phyloP scores from a whole-genome alignment of 495 filamentous ascomycete genomes.

The Podospora sp. region DNA sequence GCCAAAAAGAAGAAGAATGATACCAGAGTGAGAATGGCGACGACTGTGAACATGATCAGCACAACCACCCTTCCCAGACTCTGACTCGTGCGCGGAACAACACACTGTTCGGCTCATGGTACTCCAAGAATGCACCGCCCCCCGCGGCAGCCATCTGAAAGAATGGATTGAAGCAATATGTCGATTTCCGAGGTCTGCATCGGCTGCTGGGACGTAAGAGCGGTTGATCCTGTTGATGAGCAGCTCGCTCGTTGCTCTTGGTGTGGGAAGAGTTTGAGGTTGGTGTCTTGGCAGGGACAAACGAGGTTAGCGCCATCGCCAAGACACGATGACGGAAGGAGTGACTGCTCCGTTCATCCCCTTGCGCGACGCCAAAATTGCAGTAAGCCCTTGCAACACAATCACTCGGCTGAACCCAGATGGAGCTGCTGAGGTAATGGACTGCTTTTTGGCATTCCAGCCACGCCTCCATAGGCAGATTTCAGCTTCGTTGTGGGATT shows the following conservation, averaged over 20 bases:
- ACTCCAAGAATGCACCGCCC: conserved; percentile 28
- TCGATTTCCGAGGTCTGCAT: not conserved
- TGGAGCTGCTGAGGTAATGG: too few species aligned
- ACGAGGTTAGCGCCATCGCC: not conserved
- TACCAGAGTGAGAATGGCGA: conserved; percentile 58
- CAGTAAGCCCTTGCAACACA: too few species aligned
- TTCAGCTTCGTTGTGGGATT: too few species aligned
- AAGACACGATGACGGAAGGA: not conserved
- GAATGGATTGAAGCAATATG: not conserved
- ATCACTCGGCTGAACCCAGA: too few species aligned
- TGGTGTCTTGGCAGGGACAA: conserved; percentile 7
- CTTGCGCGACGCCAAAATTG: not conserved
- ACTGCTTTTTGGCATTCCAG: too few species aligned
- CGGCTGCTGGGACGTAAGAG: not conserved
- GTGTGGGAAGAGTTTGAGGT: conserved; percentile 13
- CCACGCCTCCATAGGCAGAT: too few species aligned
- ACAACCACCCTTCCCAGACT: too few species aligned
- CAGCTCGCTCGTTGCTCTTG: conserved; percentile 3
- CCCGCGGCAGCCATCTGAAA: not conserved
- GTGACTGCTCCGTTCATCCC: not conserved
- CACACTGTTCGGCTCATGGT: conserved; percentile 31
- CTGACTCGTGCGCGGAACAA: not conserved
- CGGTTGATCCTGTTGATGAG: not conserved
- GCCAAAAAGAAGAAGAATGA: conserved; percentile 72
- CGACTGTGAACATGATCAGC: conserved; percentile 18